These are phyloP conservation scores for Quercus lobata DNA, from an alignment of 331 rosid genomes.

Conservation along the genomic window DNA sequence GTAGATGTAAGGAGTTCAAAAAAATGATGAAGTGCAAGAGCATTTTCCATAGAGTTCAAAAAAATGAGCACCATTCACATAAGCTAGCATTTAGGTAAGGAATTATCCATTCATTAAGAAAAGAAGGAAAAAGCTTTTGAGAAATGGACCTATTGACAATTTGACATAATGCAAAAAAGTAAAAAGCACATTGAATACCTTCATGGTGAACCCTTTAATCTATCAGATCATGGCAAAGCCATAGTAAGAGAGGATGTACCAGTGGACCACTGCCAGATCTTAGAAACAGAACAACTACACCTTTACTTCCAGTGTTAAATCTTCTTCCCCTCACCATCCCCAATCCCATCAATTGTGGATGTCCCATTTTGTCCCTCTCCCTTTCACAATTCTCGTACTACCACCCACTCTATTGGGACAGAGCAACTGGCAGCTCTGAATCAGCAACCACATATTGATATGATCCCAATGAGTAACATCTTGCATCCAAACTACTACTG, in stretches of 20 bases:
- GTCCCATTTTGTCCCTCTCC: conserved; percentile 44
- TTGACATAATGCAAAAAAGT: conserved; percentile 18
- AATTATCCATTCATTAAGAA: background rate
- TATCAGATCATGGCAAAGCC: conserved; percentile 51
- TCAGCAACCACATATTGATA: conserved; percentile 81
- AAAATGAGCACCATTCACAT: background rate
- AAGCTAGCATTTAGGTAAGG: conserved; percentile 9
- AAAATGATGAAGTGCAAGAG: conserved; percentile 18
- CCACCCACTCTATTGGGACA: conserved; percentile 43
- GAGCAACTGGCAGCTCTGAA: conserved; percentile 76
- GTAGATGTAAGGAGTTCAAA: background rate
- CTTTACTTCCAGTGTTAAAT: conserved; percentile 59
- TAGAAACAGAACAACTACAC: conserved; percentile 20
- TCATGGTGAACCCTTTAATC: conserved; percentile 41
- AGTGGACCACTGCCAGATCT: conserved; percentile 84
- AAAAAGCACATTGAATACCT: conserved; percentile 20
- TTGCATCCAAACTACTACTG: conserved; percentile 60
- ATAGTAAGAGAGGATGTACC: conserved; percentile 32
- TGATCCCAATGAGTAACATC: conserved; percentile 94
- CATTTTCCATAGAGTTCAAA: conserved; percentile 10
- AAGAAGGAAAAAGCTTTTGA: conserved; percentile 6
- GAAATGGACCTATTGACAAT: conserved; percentile 12
- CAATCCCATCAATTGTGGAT: conserved; percentile 45
- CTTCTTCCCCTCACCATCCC: conserved; percentile 47
- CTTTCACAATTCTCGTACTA: conserved; percentile 58